Percentiles rank a stretch among this genome's conserved stretches.
Conservation (phyloP, 139 green algal genomes). For the Chlorella sp. region DNA sequence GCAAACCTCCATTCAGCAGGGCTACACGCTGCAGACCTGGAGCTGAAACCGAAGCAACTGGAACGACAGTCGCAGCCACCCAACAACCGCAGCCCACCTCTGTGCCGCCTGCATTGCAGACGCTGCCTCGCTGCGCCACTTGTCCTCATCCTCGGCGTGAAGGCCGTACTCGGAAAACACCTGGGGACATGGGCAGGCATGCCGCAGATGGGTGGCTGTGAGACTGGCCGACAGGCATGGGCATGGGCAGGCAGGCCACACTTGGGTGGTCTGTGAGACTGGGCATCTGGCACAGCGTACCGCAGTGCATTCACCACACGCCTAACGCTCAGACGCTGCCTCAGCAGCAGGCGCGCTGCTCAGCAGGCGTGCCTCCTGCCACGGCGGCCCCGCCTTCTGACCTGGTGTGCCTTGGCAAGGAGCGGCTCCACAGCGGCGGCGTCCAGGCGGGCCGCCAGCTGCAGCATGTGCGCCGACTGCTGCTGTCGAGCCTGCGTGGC, state of each 20-base stretch:
- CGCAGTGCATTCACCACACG: too few species aligned
- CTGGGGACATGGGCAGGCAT: not conserved
- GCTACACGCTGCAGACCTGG: not conserved
- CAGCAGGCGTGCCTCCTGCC: too few species aligned
- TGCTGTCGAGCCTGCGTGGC: not conserved
- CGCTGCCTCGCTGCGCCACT: not conserved
- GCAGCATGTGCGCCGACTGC: constrained; percentile 1
- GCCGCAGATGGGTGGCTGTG: too few species aligned
- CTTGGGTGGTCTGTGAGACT: too few species aligned
- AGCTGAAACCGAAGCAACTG: too few species aligned
- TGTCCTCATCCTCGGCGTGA: constrained; percentile 11
- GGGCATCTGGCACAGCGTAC: too few species aligned
- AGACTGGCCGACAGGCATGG: too few species aligned
- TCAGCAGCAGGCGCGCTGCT: too few species aligned
- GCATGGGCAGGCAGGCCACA: too few species aligned
- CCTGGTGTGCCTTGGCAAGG: constrained; percentile 20
- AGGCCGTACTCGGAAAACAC: not conserved
- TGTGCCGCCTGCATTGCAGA: not conserved
- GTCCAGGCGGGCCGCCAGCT: not conserved
- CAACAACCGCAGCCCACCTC: not conserved
- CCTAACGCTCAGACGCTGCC: too few species aligned
- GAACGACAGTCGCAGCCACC: not conserved
- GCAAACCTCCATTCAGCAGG: too few species aligned
- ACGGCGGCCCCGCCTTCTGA: not conserved
- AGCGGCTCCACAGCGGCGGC: not conserved